These are phyloP conservation scores for Porphyrellus cyaneotinctus DNA, from an alignment of 768 basidiomycete species.

Conservation along the genomic window DNA sequence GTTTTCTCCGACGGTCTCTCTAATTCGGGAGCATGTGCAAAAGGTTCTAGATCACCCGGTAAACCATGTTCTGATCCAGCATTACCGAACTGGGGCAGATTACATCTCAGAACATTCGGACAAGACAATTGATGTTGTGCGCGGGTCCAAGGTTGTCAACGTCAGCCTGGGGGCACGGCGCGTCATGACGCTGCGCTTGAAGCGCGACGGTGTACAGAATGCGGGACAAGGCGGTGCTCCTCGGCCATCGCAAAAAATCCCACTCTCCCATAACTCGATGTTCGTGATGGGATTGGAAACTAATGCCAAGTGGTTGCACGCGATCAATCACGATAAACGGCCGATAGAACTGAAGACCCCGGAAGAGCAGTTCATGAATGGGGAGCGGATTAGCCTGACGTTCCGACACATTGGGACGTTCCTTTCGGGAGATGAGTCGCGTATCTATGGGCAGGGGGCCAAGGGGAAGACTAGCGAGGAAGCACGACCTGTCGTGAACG, in stretches of 20 bases:
- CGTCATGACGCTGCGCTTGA: conserved; percentile 68
- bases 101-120: conserved; percentile 86
- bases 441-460: conserved; percentile 74
- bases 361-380: conserved; percentile 52
- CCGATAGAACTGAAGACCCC: conserved; percentile 46
- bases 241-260: conserved; percentile 55
- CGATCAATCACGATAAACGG: conserved; percentile 74
- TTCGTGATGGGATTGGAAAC: conserved; percentile 75
- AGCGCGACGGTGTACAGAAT: conserved; percentile 42
- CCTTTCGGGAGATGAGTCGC: conserved; percentile 44
- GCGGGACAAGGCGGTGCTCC: conserved; percentile 23
- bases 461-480: conserved; percentile 54
- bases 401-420: conserved; percentile 80
- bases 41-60: conserved; percentile 57
- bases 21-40: conserved; percentile 63
- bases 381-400: conserved; percentile 74
- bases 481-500: conserved; percentile 52
- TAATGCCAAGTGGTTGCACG: conserved; percentile 72
- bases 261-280: conserved; percentile 78
- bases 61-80: conserved; percentile 81
- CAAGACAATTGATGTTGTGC: conserved; percentile 79
- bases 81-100: conserved; percentile 74
- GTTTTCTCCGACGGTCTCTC: conserved; percentile 65
- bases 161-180: conserved; percentile 78
- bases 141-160: conserved; percentile 72